phyloP scores from a whole-genome alignment of 106 monocot genomes.

The Phalaenopsis equestris region DNA sequence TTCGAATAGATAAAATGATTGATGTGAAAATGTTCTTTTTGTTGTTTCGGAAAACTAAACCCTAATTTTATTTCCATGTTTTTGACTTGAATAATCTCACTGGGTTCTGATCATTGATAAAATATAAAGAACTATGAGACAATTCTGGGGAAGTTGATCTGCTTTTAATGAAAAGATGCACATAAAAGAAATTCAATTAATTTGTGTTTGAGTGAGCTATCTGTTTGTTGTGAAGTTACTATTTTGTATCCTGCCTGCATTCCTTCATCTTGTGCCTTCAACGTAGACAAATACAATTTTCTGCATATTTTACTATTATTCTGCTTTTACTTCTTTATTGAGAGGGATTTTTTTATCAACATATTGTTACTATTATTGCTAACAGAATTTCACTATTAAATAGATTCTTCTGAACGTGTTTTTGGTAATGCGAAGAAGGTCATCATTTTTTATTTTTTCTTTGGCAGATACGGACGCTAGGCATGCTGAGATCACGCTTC shows the following conservation, averaged over 20 bases:
- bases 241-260: not conserved
- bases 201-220: not conserved
- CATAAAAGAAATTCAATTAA: not conserved
- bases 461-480: conserved; percentile 78
- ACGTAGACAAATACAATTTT: not conserved
- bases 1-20: not conserved
- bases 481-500: conserved; percentile 94
- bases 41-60: not conserved
- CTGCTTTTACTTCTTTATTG: too few relatives aligned
- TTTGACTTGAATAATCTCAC: not conserved
- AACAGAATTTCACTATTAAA: not conserved
- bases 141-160: not conserved
- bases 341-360: not conserved
- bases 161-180: not conserved
- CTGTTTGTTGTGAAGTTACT: not conserved
- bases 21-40: not conserved
- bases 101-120: not conserved
- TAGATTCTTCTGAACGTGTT: not conserved
- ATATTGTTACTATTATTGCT: not conserved
- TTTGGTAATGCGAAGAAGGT: not conserved
- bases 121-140: not conserved
- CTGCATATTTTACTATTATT: not conserved
- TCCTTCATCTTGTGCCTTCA: not conserved
- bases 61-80: not conserved
- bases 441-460: not conserved